Evolutionary conservation across 73 alveolate species (phyloP).

Genomic region (Loxodes magnus): DNA sequence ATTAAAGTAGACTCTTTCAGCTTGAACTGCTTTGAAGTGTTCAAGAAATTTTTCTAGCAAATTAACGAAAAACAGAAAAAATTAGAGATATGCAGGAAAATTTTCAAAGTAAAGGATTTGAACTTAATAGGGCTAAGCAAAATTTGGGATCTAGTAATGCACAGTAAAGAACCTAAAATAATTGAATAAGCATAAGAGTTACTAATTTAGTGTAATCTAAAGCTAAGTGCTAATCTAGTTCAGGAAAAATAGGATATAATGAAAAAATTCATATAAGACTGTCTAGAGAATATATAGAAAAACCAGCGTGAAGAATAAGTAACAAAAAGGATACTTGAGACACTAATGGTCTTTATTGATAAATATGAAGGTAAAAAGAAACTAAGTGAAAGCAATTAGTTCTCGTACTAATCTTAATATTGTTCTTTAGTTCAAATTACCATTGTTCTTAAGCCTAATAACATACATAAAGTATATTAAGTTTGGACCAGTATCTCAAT

Average conservation of each 20-base stretch:
- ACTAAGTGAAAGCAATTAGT: conserved; percentile 9
- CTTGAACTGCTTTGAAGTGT: conserved; percentile 22
- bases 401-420: conserved; percentile 4
- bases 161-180: conserved; percentile 24
- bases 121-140: conserved; percentile 25
- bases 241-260: not conserved
- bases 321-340: conserved; percentile 12
- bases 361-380: conserved; percentile 31
- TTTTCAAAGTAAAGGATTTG: conserved; percentile 14
- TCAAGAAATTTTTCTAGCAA: conserved; percentile 26
- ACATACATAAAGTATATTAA: not conserved
- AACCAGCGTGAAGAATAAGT: not conserved
- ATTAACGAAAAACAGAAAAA: conserved; percentile 13
- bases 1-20: no score
- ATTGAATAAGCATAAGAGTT: conserved; percentile 27
- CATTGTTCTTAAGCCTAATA: conserved; percentile 2
- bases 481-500: conserved; percentile 14
- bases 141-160: conserved; percentile 40
- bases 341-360: conserved; percentile 27
- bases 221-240: conserved; percentile 12
- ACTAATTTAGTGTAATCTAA: conserved; percentile 26
- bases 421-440: not conserved
- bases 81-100: conserved; percentile 6
- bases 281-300: conserved; percentile 2
- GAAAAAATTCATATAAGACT: conserved; percentile 1